Percentiles rank a stretch among this genome's conserved stretches.
These are phyloP conservation scores for Pichia deserticola DNA, from an alignment of 805 yeast genomes.

Conservation along the genomic window DNA sequence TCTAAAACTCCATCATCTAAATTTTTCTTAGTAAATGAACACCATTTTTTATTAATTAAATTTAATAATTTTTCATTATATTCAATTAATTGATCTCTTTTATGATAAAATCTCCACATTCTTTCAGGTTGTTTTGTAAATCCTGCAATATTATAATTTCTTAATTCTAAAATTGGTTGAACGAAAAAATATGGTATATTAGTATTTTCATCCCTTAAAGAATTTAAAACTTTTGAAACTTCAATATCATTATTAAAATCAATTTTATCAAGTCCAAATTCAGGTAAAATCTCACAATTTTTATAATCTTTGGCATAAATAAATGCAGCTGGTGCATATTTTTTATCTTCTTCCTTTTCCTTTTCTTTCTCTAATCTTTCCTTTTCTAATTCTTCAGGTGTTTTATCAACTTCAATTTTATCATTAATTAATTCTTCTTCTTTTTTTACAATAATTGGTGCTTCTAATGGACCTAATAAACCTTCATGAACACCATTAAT, in stretches of 20 bases:
- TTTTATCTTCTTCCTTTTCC: slow-evolving; percentile 26
- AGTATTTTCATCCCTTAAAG: slow-evolving; percentile 23
- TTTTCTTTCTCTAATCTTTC: slow-evolving; percentile 25
- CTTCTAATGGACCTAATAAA: slow-evolving; percentile 76
- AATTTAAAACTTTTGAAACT: slow-evolving; percentile 15
- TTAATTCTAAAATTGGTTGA: slow-evolving; percentile 71
- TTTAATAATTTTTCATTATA: slow-evolving; percentile 23
- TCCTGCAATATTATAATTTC: slow-evolving; percentile 75
- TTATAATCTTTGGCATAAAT: slow-evolving; percentile 53
- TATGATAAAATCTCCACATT: slow-evolving; percentile 69
- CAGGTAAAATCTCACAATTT: slow-evolving; percentile 50
- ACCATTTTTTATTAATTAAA: slow-evolving; percentile 34
- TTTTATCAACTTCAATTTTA: slow-evolving; percentile 9
- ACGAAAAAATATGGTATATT: slow-evolving; percentile 55
- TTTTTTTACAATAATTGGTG: slow-evolving; percentile 9
- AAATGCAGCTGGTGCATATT: slow-evolving; percentile 42
- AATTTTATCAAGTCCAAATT: slow-evolving; percentile 32
- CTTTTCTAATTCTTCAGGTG: slow-evolving; percentile 13
- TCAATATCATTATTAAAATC: slow-evolving; percentile 3
- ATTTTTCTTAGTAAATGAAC: slow-evolving; percentile 46
- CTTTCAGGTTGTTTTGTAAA: slow-evolving; percentile 70
- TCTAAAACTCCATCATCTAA: slow-evolving; percentile 44
- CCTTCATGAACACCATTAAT: slow-evolving; percentile 91
- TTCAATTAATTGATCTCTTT: slow-evolving; percentile 41
- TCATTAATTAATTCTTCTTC: slow-evolving; percentile 22